These are phyloP conservation scores for Clitoria ternatea DNA, from an alignment of 306 rosid genomes.

Conservation along the genomic window DNA sequence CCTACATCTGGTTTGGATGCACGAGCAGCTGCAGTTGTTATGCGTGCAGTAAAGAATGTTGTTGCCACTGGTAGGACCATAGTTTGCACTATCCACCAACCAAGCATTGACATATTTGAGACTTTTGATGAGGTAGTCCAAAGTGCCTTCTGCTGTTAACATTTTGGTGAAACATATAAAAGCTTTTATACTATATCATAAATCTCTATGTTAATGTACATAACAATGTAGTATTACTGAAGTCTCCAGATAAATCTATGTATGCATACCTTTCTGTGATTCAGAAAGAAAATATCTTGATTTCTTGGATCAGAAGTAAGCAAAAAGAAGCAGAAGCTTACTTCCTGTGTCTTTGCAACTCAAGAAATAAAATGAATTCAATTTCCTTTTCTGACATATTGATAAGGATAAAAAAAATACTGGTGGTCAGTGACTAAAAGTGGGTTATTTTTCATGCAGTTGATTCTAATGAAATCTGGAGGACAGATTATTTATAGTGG, in stretches of 20 bases:
- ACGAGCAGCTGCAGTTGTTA: conserved; percentile 74
- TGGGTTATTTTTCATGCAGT: conserved; percentile 41
- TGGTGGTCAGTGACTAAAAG: conserved; percentile 17
- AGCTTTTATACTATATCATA: background rate
- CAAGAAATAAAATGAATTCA: background rate
- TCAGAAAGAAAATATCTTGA: background rate
- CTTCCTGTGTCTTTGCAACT: background rate
- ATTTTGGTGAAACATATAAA: background rate
- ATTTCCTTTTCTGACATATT: conserved; percentile 4
- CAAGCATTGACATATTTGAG: conserved; percentile 78
- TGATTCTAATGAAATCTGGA: conserved; percentile 75
- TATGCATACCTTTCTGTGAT: background rate
- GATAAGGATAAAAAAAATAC: conserved; percentile 16
- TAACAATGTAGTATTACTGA: background rate
- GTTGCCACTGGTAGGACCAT: conserved; percentile 70
- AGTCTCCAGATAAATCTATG: background rate
- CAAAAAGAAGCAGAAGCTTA: background rate
- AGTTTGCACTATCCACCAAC: conserved; percentile 82
- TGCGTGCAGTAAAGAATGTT: conserved; percentile 84
- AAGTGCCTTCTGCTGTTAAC: background rate
- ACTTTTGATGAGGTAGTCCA: conserved; percentile 73
- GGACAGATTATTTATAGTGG: conserved; percentile 69
- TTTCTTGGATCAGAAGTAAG: conserved; percentile 1
- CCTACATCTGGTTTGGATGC: conserved; percentile 88
- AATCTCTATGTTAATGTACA: background rate